Evolutionary conservation across 805 yeast genomes (phyloP), one percentile per base, ranked within the genome.

Genomic region (Candida fluviatilis): DNA sequence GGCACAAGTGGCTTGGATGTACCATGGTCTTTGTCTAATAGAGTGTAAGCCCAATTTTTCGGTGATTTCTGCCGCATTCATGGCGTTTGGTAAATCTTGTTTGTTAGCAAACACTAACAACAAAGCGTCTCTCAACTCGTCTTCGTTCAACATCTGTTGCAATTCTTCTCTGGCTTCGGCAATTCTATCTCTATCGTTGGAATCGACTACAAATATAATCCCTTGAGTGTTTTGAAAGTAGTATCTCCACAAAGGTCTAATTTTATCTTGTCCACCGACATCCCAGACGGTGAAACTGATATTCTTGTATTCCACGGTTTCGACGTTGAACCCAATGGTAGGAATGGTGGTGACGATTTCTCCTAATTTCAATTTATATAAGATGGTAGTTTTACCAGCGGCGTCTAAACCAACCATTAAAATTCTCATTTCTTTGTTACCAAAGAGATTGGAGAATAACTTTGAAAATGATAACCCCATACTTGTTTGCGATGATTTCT

Each of bases 191-290:
- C 96, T 86, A 72, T 91, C 98, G 73, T 90, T 89, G 46, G 96
- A 86, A 75, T 91, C 98, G 55, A 91, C 96, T 48, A 91, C 98
- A 64, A 90, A 91, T 66, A 91, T 90, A 63, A 91, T 87, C 75
- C 97, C 97, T 71, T 91, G 97, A 46, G 97, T 89, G 79, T 91
- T 91, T 73, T 91, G 96, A 86, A 82, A 91, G 69, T 91, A 91
- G 72, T 91, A 95, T 80, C 97, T 85, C 98, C 98, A 91, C 69
- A 91, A 76, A 43, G 98, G 96, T 75, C 98, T 86, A 62, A 91
- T 91, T 74, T 90, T 90, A 71, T 89, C 96, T 76, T 91, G 98
- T 80, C 98, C 98, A 84, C 98, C 98, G 55, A 90, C 96, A 80
- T 91, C 98, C 98, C 97, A 89, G 49, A 89, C 96, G 44, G 96